Conservation (phyloP, 1,139 yeast genomes). For the Casaregolazyma suthepensis region DNA sequence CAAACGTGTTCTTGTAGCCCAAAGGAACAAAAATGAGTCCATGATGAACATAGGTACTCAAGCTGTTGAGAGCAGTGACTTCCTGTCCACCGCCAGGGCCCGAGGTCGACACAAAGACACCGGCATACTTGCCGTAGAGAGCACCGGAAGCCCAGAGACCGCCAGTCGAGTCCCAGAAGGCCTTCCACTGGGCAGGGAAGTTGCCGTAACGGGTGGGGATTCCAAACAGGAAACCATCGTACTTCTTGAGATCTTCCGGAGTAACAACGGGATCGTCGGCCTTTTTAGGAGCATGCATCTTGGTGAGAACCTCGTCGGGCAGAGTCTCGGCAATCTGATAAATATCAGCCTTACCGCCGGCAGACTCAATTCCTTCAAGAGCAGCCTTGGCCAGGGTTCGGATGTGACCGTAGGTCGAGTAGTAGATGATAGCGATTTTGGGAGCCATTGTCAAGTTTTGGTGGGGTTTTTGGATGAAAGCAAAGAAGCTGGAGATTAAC, state of each 20-base stretch:
- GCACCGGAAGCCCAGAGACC: conserved; percentile 77
- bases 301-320: conserved; percentile 51
- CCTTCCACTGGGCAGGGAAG: conserved; percentile 73
- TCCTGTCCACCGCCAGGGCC: conserved; percentile 86
- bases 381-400: conserved; percentile 62
- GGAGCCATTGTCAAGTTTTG: too few relatives aligned
- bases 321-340: conserved; percentile 80
- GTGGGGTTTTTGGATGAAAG: conserved; percentile 1
- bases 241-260: conserved; percentile 49
- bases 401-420: conserved; percentile 78
- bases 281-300: conserved; percentile 63
- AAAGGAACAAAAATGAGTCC: conserved; percentile 76
- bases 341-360: conserved; percentile 62
- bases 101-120: conserved; percentile 72
- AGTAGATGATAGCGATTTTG: conserved; percentile 63
- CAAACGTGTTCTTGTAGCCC: conserved; percentile 63
- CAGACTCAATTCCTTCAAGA: conserved; percentile 62
- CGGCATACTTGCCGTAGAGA: conserved; percentile 69
- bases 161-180: conserved; percentile 80
- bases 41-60: conserved; percentile 69
- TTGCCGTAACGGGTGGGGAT: conserved; percentile 80
- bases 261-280: conserved; percentile 67
- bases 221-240: conserved; percentile 76
- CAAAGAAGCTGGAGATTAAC: background rate
- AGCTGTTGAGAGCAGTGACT: conserved; percentile 54